Conservation (phyloP, 2,329 filamentous ascomycete genomes). For the Xylaria sp. region DNA sequence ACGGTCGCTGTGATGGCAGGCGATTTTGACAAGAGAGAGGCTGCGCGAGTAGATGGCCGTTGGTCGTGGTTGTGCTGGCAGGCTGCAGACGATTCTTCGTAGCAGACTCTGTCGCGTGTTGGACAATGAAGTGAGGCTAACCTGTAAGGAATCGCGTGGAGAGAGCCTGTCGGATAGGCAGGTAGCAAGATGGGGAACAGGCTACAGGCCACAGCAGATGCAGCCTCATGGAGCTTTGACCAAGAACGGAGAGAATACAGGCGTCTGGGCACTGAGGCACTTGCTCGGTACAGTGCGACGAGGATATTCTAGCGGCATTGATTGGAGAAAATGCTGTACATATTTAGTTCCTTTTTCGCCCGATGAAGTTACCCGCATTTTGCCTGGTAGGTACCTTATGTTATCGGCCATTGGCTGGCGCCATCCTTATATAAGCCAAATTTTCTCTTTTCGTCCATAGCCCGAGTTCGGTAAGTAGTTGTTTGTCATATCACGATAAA, state of each 20-base stretch:
- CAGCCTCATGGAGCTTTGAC: conserved; percentile 36
- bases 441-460: conserved; percentile 20
- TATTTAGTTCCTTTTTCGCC: conserved; percentile 3
- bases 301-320: neutral
- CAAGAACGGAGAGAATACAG: neutral
- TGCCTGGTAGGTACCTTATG: neutral
- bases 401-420: conserved; percentile 28
- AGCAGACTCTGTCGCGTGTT: conserved; percentile 45
- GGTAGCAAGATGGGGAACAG: conserved; percentile 1
- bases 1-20: conserved; percentile 27
- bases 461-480: neutral
- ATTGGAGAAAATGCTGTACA: neutral
- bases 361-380: neutral
- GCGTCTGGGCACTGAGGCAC: conserved; percentile 1
- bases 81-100: conserved; percentile 12
- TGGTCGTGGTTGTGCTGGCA: conserved; percentile 25
- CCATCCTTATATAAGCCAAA: conserved; percentile 43
- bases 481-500: neutral
- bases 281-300: neutral
- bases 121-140: conserved; percentile 35
- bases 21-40: conserved; percentile 7
- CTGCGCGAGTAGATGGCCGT: conserved; percentile 1
- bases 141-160: conserved; percentile 32
- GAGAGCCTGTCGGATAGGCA: conserved; percentile 11
- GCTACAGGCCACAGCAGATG: conserved; percentile 10